Conservation (phyloP, 2,329 filamentous ascomycete species). For the Verticillium zaregamsianum region DNA sequence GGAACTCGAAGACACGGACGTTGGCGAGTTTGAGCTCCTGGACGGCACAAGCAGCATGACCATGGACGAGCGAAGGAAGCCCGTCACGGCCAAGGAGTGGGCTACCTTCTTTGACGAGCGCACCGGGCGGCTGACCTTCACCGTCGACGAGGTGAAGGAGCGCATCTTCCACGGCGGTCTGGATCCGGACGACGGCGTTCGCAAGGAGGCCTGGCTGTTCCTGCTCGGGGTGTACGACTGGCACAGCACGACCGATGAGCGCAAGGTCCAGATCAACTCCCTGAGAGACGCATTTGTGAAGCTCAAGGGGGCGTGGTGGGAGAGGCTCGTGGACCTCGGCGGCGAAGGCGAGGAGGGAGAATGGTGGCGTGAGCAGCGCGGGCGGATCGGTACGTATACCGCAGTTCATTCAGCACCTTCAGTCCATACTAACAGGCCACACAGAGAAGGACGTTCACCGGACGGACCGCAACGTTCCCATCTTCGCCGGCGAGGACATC, state of each 20-base stretch:
- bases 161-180: slow-evolving; percentile 95
- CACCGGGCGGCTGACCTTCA: slow-evolving; percentile 72
- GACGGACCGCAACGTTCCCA: slow-evolving; percentile 89
- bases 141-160: slow-evolving; percentile 90
- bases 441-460: slow-evolving; percentile 98
- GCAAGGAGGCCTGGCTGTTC: slow-evolving; percentile 97
- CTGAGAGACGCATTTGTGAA: slow-evolving; percentile 90
- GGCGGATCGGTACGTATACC: slow-evolving; percentile 73
- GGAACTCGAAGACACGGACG: slow-evolving; percentile 89
- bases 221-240: slow-evolving; percentile 88
- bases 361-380: slow-evolving; percentile 95
- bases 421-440: slow-evolving; percentile 15
- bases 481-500: slow-evolving; percentile 94
- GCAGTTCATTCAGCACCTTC: not conserved
- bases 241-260: slow-evolving; percentile 84
- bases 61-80: slow-evolving; percentile 71
- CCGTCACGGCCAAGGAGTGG: slow-evolving; percentile 83
- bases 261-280: slow-evolving; percentile 77
- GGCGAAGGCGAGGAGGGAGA: slow-evolving; percentile 79
- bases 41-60: slow-evolving; percentile 73
- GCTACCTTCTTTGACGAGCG: slow-evolving; percentile 77
- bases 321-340: slow-evolving; percentile 78
- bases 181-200: slow-evolving; percentile 81
- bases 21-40: slow-evolving; percentile 93
- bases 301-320: slow-evolving; percentile 95